Evolutionary conservation across 2,329 filamentous ascomycete species (phyloP), one percentile per base, ranked within the genome.

Genomic region (Pseudodiploospora longispora): DNA sequence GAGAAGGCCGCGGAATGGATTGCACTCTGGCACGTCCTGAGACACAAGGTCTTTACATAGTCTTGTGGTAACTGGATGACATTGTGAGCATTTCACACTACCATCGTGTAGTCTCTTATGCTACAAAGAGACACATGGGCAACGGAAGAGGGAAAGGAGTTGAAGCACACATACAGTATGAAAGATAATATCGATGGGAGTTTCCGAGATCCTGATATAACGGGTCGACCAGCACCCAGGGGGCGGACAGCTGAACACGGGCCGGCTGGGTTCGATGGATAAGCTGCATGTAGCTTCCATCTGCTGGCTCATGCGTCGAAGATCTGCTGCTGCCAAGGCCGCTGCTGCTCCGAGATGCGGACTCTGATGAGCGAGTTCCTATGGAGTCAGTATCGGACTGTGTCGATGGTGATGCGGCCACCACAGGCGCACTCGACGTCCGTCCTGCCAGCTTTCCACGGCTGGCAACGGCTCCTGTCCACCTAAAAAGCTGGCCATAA

Each of bases 31-130:
- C 39, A 66, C 52, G 55, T 74, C 71, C 42, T 65, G 61, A 28
- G 69, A 66, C 43, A 74, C 70, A 36, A 80, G 64, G 52, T 78
- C 75, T 54, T 63, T 68, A 59, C 74, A 78, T 40, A 80, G 61
- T 34, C 70, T 59, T n/a, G 56, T 61, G 43, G 71, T 58, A 59
- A 75, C 69, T 76, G 36, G 10, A 8, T 4, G 36, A 38, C 28
- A 35, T 45, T 31, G 27, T 12, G 39, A 6, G 33, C 19, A 19
- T 19, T 19, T 19, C 19, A 19, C 19, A 19, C 3, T 19, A 19
- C 32, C 19, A 19, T 19, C 19, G 19, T 19, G 19, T 19, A 19
- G 19, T 19, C 19, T 19, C 19, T 19, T 19, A 19, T 19, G 19
- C 19, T 19, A 19, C 19, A 19, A 19, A 19, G 19, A 19, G 19